Evolutionary conservation across 1,284 basidiomycete genomes (phyloP).

Genomic region (Papiliotrema nemorosa): DNA sequence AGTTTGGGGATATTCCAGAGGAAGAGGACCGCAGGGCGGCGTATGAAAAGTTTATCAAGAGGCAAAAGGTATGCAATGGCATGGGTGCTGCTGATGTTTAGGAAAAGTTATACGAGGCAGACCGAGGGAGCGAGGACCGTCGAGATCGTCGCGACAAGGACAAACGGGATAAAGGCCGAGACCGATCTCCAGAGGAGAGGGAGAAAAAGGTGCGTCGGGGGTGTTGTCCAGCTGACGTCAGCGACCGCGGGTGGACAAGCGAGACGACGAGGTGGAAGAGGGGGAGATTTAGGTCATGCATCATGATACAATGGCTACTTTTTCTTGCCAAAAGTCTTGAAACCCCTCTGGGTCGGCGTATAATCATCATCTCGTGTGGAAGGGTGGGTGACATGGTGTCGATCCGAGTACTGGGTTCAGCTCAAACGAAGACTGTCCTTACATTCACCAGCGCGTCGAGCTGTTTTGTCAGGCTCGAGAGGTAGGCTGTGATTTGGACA

Average conservation of each 20-base stretch:
- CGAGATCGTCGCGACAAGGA: too few relatives aligned
- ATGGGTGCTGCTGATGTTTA: slow-evolving; percentile 32
- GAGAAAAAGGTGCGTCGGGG: too few relatives aligned
- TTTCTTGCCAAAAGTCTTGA: neutral
- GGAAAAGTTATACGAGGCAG: slow-evolving; percentile 67
- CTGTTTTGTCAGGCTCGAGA: slow-evolving; percentile 82
- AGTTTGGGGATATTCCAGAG: slow-evolving; percentile 72
- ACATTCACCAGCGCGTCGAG: slow-evolving; percentile 85
- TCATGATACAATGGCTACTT: too few relatives aligned
- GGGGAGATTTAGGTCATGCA: too few relatives aligned
- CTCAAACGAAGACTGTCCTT: slow-evolving; percentile 41
- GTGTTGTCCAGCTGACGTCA: too few relatives aligned
- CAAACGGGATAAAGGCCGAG: too few relatives aligned
- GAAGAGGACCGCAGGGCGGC: slow-evolving; percentile 74
- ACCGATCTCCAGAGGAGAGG: too few relatives aligned
- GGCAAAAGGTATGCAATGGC: slow-evolving; percentile 63
- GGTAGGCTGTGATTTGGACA: slow-evolving; percentile 83
- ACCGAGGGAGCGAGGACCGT: too few relatives aligned
- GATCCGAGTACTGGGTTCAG: slow-evolving; percentile 26
- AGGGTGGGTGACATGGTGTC: slow-evolving; percentile 18
- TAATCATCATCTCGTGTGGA: neutral
- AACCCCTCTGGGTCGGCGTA: neutral
- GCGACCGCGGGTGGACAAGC: too few relatives aligned
- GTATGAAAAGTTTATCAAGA: slow-evolving; percentile 77
- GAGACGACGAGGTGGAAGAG: too few relatives aligned